Base-by-base conservation (phyloP, 2,329 filamentous ascomycete genomes). In the Ramularia collo-cygni region DNA sequence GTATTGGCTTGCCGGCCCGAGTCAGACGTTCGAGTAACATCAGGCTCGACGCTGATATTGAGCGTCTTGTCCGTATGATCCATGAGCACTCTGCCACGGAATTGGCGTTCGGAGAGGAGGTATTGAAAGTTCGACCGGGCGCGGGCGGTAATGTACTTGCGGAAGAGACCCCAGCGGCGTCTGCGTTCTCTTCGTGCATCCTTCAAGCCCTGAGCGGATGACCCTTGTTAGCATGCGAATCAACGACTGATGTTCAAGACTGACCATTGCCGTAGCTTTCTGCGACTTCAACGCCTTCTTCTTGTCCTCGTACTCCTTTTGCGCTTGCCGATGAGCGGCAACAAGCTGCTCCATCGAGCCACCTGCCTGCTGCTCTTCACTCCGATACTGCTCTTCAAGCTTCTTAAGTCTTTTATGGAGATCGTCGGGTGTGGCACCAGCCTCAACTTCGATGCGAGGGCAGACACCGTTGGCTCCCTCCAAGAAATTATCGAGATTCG, bases 101-200 rank as follows among this genome's bases (percentile, higher is more conserved):
- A 98, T 15, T 84, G 82, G 55, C 92, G 81, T 64, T 96, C 89
- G 56, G 81, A 86, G 42, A 98, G 76, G 10, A 96, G 75, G 57
- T 92, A 93, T 37, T 77, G 82, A 64, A 98, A 98, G 46, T 85
- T 86, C 38, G 83, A 81, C 35, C 87, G 81, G 32, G 92, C 85
- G 40, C 84, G 79, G n/a, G 83, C 78, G 27, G 88, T 90, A 55
- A 98, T 95, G 52, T 81, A 77, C 17, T 80, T 76, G 54, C 90
- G 83, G 64, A 98, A 96, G 36, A 75, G 71, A 41, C 77, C 73
- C 84, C 88, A 98, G 52, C 87, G 80, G 18, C 72, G 67, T 41
- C 85, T 74, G 12, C 92, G 85, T 41, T 82, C 69, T 8, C 68
- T 64, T 28, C 95, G 75, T 1, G 87, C 78, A 21, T 70, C 56